Evolutionary conservation across 768 basidiomycete species (phyloP).

Genomic region (Strobilomyces confusus): DNA sequence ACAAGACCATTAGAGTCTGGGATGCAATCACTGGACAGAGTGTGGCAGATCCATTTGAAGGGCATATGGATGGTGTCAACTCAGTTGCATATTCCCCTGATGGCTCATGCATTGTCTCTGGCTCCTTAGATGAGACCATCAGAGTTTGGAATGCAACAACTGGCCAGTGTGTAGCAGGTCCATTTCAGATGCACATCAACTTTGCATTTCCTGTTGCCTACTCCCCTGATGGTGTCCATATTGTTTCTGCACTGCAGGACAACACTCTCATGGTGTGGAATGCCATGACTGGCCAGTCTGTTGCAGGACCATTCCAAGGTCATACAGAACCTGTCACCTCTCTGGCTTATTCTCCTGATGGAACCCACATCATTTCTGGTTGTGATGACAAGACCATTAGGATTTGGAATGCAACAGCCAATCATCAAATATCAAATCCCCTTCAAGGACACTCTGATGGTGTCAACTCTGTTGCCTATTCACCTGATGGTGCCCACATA

Average conservation of each 20-base stretch:
- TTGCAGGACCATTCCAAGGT: slow-evolving; percentile 11
- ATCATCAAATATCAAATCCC: too few species aligned
- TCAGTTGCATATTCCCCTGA: background rate
- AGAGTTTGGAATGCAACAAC: background rate
- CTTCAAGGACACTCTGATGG: too few species aligned
- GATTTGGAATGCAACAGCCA: too few species aligned
- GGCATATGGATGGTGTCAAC: background rate
- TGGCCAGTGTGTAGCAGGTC: background rate
- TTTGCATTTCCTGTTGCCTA: background rate
- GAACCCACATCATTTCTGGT: background rate
- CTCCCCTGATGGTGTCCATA: background rate
- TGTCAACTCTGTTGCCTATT: too few species aligned
- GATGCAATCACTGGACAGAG: slow-evolving; percentile 1
- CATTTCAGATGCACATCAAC: background rate
- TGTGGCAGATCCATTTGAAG: background rate
- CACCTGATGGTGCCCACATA: too few species aligned
- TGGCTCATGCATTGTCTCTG: background rate
- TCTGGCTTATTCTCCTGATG: background rate
- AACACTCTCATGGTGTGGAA: background rate
- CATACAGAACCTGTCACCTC: background rate
- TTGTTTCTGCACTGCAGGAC: background rate
- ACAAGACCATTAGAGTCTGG: slow-evolving; percentile 6
- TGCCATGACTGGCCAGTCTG: slow-evolving; percentile 1
- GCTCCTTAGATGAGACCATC: background rate
- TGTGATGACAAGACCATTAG: background rate